A percentile compares a stretch with the other conserved stretches of the same genome.
phyloP scores from a whole-genome alignment of 2,329 filamentous ascomycete species.

The Pseudocercospora fijiensis region DNA sequence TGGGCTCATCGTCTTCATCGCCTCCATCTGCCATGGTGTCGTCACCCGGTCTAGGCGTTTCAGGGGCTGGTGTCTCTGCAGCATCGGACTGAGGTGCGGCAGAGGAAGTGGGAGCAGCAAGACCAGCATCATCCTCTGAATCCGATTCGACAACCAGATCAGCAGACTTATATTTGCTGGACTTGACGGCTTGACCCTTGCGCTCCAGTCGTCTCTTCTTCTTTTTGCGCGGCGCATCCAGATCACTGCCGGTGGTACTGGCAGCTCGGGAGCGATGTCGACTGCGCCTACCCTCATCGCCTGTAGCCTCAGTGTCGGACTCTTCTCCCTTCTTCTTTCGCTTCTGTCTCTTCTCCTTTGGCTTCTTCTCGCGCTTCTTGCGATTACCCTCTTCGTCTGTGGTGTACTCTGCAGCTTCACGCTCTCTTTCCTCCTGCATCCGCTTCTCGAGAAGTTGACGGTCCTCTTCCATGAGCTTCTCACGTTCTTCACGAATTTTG shows the following conservation, averaged over 20 bases:
- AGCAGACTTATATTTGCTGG: constrained; percentile 75
- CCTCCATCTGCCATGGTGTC: constrained; percentile 28
- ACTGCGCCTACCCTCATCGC: constrained; percentile 46
- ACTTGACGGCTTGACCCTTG: constrained; percentile 46
- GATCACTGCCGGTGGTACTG: constrained; percentile 41
- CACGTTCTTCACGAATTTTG: constrained; percentile 82
- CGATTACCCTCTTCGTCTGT: constrained; percentile 78
- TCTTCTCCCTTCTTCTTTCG: constrained; percentile 62
- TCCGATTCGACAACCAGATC: constrained; percentile 81
- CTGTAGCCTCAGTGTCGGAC: constrained; percentile 49
- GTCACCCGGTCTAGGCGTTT: constrained; percentile 22
- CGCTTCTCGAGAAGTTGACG: constrained; percentile 69
- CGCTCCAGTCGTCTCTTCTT: constrained; percentile 62
- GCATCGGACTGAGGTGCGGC: constrained; percentile 32
- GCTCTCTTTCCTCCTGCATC: constrained; percentile 66
- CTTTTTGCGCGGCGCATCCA: constrained; percentile 59
- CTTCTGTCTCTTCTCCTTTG: constrained; percentile 42
- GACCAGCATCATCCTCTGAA: constrained; percentile 49
- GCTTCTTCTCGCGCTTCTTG: constrained; percentile 73
- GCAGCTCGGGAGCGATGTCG: constrained; percentile 32
- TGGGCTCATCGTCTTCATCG: constrained; percentile 33
- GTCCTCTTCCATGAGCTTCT: constrained; percentile 73
- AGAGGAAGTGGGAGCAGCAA: constrained; percentile 23
- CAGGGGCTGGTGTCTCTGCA: constrained; percentile 27
- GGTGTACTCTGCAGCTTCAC: constrained; percentile 71